Base-by-base conservation (phyloP, 306 rosid species). In the Prunus dulcis region DNA sequence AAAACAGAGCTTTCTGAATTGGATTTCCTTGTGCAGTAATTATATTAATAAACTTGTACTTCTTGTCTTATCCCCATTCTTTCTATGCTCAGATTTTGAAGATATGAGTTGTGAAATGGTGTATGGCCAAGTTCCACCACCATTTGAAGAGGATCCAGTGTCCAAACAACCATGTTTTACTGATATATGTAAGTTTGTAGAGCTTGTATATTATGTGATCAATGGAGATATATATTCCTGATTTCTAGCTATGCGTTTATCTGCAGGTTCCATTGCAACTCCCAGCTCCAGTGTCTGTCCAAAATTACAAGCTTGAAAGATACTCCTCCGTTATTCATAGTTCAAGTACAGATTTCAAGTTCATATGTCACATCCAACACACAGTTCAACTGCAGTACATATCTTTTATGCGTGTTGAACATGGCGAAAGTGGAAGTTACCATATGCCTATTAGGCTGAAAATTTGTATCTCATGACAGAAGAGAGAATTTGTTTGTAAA, bases 101-200 rank as follows among this genome's bases (percentile, higher is more conserved):
- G 97, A 95, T 78, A 95, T 92, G 97, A 92, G 97, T 75, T 92
- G 97, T 79, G 98, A 92, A 30, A 92, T 95, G 98, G 97, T 90
- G 81, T 95, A 92, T 68, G 97, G 98, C 46, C 92, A 92, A 89
- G 78, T 77, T 47, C 98, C 97, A 30, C 92, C 90, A 38, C 76
- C 93, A 64, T 84, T 92, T 72, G 97, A 95, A 84, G 96, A 90
- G 53, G 98, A 95, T 76, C 93, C 93, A 1, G 97, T 86, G 23
- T 83, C 99, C 66, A 95, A 89, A 49, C 96, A 90, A 81, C 93
- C 97, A 69, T 95, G 97, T 70, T 89, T 82, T 81, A 63, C 91
- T 73, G 84, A 85, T 43, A 88, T 90, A 76, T 90, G 97, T 95
- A 86, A 87, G 97, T 82, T 27, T 47, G 1, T 13, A 34, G 43